A percentile compares a stretch with the other conserved stretches of the same genome.
Conservation (phyloP, 2,329 filamentous ascomycete genomes). For the Seiridium unicorne region DNA sequence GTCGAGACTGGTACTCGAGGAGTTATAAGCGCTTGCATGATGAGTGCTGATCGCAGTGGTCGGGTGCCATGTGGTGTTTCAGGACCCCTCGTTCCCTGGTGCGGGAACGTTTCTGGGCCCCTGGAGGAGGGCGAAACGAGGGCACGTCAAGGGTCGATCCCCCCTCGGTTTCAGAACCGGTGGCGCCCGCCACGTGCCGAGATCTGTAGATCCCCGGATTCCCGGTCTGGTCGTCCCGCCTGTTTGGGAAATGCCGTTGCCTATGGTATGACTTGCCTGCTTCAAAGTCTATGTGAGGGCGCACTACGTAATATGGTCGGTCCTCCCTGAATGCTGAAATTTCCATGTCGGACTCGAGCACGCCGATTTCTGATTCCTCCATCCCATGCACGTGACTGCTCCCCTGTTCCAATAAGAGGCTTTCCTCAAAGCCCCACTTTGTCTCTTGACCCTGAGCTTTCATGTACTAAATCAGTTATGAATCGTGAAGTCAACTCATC, state of each 20-base stretch:
- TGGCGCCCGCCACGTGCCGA: no score
- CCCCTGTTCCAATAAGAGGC: not conserved
- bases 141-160: no score
- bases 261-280: no score
- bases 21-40: not conserved
- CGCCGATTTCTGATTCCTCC: not conserved
- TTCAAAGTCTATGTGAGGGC: no score
- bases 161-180: no score
- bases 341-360: not conserved
- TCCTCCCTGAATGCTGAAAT: not conserved
- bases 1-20: not conserved
- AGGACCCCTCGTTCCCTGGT: not conserved
- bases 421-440: not conserved
- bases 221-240: no score
- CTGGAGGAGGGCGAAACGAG: no score
- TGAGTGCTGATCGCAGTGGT: not conserved
- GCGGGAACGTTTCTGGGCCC: not conserved
- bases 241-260: no score
- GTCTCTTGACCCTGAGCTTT: not conserved
- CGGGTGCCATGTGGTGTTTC: not conserved
- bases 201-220: no score
- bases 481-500: not conserved
- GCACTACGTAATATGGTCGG: no score
- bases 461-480: not conserved
- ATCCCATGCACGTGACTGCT: not conserved